These are phyloP conservation scores for Pholiota microspora DNA, from an alignment of 768 basidiomycete genomes.

Conservation along the genomic window DNA sequence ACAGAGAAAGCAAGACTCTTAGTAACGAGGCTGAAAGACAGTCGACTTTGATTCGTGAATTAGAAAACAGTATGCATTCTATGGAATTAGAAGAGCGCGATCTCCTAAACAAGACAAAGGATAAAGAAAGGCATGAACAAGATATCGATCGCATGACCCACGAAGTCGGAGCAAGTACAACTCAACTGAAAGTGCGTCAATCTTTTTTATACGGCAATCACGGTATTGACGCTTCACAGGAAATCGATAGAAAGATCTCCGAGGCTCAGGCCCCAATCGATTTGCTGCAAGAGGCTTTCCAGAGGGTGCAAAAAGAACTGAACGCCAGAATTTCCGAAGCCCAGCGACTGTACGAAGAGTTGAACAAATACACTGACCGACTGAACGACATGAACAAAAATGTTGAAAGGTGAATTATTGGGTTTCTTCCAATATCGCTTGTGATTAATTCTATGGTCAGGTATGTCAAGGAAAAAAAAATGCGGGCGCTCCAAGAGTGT, in stretches of 20 bases:
- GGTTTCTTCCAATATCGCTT: not conserved
- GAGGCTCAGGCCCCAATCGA: constrained; percentile 67
- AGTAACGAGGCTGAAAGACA: constrained; percentile 63
- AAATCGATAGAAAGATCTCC: constrained; percentile 56
- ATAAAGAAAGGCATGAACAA: constrained; percentile 55
- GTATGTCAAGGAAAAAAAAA: constrained; percentile 70
- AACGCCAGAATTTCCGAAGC: constrained; percentile 48
- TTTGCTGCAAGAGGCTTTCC: constrained; percentile 54
- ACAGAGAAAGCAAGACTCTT: constrained; percentile 59
- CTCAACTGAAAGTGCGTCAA: constrained; percentile 48
- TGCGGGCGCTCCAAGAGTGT: constrained; percentile 57
- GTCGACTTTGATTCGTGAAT: constrained; percentile 44
- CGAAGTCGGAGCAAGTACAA: constrained; percentile 45
- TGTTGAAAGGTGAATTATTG: constrained; percentile 56
- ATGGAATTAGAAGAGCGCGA: constrained; percentile 63
- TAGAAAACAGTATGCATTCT: constrained; percentile 60
- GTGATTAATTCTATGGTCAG: constrained; percentile 34
- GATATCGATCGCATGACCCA: constrained; percentile 56
- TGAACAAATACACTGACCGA: constrained; percentile 62
- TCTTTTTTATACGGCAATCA: not conserved
- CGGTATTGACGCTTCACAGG: constrained; percentile 37
- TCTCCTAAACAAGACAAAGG: constrained; percentile 54
- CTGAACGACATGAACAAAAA: constrained; percentile 57
- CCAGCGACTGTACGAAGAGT: constrained; percentile 57
- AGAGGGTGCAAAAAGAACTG: constrained; percentile 47